These are phyloP conservation scores for Pyrenochaeta sp. DNA, from an alignment of 2,329 filamentous ascomycete species.

Conservation along the genomic window DNA sequence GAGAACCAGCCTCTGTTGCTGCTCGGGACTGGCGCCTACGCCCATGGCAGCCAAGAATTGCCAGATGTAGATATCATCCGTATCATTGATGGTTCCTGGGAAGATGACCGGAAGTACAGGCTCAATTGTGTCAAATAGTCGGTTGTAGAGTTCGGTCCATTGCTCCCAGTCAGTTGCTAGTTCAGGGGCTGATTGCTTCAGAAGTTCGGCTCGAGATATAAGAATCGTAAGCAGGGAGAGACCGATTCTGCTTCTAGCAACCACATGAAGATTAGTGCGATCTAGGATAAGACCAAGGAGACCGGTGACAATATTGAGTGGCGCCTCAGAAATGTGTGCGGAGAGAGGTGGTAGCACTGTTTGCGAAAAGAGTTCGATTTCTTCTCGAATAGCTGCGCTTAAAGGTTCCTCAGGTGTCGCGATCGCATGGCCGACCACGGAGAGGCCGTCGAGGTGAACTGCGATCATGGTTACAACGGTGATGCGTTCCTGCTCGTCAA, in stretches of 20 bases:
- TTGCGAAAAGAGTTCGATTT: constrained; percentile 88
- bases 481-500: constrained; percentile 89
- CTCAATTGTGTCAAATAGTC: constrained; percentile 87
- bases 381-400: constrained; percentile 77
- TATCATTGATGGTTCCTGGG: constrained; percentile 86
- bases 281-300: constrained; percentile 84
- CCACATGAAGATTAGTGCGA: constrained; percentile 82
- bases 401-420: constrained; percentile 76
- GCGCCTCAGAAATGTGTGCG: constrained; percentile 88
- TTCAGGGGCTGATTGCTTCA: constrained; percentile 81
- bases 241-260: constrained; percentile 87
- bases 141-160: constrained; percentile 84
- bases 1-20: constrained; percentile 92
- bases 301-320: constrained; percentile 88
- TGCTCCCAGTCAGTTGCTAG: constrained; percentile 73
- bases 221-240: constrained; percentile 92
- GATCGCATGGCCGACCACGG: constrained; percentile 85
- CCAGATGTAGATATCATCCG: constrained; percentile 97
- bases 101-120: constrained; percentile 86
- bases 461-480: constrained; percentile 96
- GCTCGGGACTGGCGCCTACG: constrained; percentile 89
- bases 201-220: constrained; percentile 89
- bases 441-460: constrained; percentile 88
- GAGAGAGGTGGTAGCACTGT: constrained; percentile 91
- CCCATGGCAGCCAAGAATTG: constrained; percentile 96